Conservation (phyloP, 2,329 filamentous ascomycete species). For the Aureobasidium sp. region DNA sequence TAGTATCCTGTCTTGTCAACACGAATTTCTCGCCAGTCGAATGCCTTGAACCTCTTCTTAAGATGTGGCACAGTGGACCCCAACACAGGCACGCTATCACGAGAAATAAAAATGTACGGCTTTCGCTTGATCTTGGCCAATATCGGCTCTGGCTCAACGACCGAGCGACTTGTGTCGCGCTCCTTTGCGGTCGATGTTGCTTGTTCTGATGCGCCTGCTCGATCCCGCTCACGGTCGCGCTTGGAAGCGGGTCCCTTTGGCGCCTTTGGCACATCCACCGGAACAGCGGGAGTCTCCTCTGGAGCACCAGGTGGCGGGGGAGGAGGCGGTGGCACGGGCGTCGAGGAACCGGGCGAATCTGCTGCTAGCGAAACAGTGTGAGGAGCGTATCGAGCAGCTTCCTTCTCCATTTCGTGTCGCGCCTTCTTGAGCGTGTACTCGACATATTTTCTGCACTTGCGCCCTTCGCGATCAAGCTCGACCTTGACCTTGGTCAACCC, state of each 20-base stretch:
- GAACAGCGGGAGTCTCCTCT: slow-evolving; percentile 53
- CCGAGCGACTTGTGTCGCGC: slow-evolving; percentile 39
- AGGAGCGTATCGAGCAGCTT: slow-evolving; percentile 19
- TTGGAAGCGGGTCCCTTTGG: slow-evolving; percentile 68
- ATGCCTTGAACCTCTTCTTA: slow-evolving; percentile 80
- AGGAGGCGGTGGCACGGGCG: slow-evolving; percentile 22
- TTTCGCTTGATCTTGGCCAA: slow-evolving; percentile 64
- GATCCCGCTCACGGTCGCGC: slow-evolving; percentile 35
- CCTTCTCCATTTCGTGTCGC: slow-evolving; percentile 51
- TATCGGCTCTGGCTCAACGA: slow-evolving; percentile 61
- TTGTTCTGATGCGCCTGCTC: slow-evolving; percentile 29
- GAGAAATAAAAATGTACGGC: slow-evolving; percentile 87
- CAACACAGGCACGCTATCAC: slow-evolving; percentile 79
- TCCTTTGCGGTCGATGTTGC: slow-evolving; percentile 33
- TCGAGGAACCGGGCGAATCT: neutral
- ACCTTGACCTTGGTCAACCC: slow-evolving; percentile 72
- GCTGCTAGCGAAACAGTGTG: neutral
- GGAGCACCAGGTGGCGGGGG: slow-evolving; percentile 20
- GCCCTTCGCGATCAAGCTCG: slow-evolving; percentile 82
- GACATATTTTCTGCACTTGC: slow-evolving; percentile 71
- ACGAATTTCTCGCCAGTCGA: slow-evolving; percentile 71
- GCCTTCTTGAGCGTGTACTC: slow-evolving; percentile 65
- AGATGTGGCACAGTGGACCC: slow-evolving; percentile 80
- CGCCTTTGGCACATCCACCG: slow-evolving; percentile 80
- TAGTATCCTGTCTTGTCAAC: slow-evolving; percentile 85